Base-by-base conservation (phyloP, 192 early-diverging fungal species). In the Coemansia asiatica region DNA sequence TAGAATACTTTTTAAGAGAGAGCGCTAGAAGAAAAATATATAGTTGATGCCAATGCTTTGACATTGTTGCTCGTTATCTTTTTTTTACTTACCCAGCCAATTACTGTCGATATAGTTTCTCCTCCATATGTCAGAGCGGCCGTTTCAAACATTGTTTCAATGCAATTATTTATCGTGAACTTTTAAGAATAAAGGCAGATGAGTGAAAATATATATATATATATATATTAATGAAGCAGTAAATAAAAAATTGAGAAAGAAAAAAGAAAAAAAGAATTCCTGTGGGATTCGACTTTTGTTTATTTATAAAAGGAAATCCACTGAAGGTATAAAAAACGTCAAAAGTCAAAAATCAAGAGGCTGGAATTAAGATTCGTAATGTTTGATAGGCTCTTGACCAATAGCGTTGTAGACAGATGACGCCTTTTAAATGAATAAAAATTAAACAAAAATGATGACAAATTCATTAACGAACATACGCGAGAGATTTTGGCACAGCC, bases 21-120 rank as follows among this genome's bases (percentile, higher is more conserved):
- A n/a, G n/a, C n/a, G n/a, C n/a, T n/a, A n/a, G n/a, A n/a, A n/a
- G n/a, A n/a, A n/a, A n/a, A n/a, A n/a, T n/a, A n/a, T n/a, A n/a
- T n/a, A n/a, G n/a, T n/a, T n/a, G n/a, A n/a, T 48, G 46, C 15
- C 46, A 48, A 48, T 48, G 40, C 40, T 44, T 44, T 16, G 16
- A 40, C 38, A 6, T 6, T 40, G 38, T 15, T 40, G 38, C n/a
- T n/a, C n/a, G n/a, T n/a, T 10, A 21, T 1, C 22, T 28, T 25
- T 26, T 15, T 9, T 51, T 16, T 27, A 28, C 51, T 54, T 54
- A 54, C 51, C 51, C 51, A 54, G 22, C 51, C 51, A 16, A 54
- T 54, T 2, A 54, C 22, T 1, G 25, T 5, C 51, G 51, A 54
- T 27, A 54, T 9, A 3, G 51, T 9, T 27, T 54, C 51, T 15